Base-by-base conservation (phyloP, 2,329 filamentous ascomycete genomes). In the Verticillium albo-atrum region DNA sequence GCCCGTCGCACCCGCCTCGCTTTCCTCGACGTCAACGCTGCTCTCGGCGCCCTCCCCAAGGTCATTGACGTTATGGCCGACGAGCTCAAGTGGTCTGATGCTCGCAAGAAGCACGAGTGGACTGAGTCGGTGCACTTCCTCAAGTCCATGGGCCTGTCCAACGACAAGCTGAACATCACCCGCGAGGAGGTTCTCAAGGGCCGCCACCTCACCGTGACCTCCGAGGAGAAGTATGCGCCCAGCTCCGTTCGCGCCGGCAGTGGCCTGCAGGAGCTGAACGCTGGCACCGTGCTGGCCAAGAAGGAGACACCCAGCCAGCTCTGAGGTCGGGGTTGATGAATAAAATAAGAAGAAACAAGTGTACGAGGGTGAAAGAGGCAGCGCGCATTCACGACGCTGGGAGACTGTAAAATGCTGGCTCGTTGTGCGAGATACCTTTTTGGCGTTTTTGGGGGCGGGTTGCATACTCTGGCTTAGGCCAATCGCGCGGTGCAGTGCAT, bases 1-100 rank as follows among this genome's bases (percentile, higher is more conserved):
- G 86, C 88, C 17, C 85, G 89, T 58, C 81, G 89, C 59, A 91
- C 87, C 51, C 82, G 89, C 58, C 77, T 92, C 52, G 87, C 89
- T n/a, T 92, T 92, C 77, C 75, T 92, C 63, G 90, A 92, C 71
- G 88, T 88, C 1, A 83, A 90, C 69, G 86, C 86, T 27, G 86
- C 89, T 0, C 80, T 91, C 12, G 83, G 89, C 68, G 84, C 88
- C 1, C 80, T 92, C 20, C 89, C 89, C 7, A 77, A 74, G 23
- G 84, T 92, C 58, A 89, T 92, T 64, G 89, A 91, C 67, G 73
- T 91, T 56, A 90, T 92, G 86, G 82, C 75, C 28, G 84, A 87
- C 63, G 88, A 92, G 73, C 77, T 91, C 54, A 74, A 81, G 55
- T 92, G 89, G 89, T 80, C 78, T 66, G 74, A 73, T 56, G 77